Evolutionary conservation across 345 rosid species (phyloP).

Genomic region (Pistacia integerrima): DNA sequence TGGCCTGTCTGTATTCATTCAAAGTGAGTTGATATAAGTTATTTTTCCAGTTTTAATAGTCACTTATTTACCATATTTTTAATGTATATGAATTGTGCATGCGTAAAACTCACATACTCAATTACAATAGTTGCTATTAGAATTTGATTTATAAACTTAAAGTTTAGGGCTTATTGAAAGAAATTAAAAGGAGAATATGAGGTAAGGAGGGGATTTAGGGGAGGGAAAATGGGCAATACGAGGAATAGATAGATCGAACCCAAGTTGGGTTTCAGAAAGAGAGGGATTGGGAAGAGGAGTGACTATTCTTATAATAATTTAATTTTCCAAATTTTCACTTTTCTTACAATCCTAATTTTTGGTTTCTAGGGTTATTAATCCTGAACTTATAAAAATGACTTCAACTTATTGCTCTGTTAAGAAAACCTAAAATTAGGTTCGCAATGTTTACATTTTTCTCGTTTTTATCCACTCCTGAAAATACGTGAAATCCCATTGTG

Average conservation of each 20-base stretch:
- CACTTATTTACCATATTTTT: not conserved
- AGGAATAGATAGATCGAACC: not conserved
- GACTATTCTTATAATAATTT: not conserved
- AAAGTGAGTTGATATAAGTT: slow-evolving; percentile 47
- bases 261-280: not conserved
- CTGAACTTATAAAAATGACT: too few relatives aligned
- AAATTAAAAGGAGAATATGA: too few relatives aligned
- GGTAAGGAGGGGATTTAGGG: not conserved
- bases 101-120: not conserved
- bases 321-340: not conserved
- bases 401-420: not conserved
- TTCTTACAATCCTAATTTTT: too few relatives aligned
- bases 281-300: not conserved
- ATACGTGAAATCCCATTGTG: not conserved
- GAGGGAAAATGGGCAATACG: not conserved
- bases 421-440: not conserved
- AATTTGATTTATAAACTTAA: not conserved
- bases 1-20: slow-evolving; percentile 44
- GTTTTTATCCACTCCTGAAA: not conserved
- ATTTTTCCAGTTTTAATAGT: not conserved
- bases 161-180: not conserved
- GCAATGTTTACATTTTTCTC: too few relatives aligned
- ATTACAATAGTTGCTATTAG: not conserved
- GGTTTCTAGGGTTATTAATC: too few relatives aligned
- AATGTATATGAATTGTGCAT: not conserved